Evolutionary conservation across 2,329 filamentous ascomycete genomes (phyloP), one percentile per base, ranked within the genome.

Genomic region (Trichoderma semiorbis): DNA sequence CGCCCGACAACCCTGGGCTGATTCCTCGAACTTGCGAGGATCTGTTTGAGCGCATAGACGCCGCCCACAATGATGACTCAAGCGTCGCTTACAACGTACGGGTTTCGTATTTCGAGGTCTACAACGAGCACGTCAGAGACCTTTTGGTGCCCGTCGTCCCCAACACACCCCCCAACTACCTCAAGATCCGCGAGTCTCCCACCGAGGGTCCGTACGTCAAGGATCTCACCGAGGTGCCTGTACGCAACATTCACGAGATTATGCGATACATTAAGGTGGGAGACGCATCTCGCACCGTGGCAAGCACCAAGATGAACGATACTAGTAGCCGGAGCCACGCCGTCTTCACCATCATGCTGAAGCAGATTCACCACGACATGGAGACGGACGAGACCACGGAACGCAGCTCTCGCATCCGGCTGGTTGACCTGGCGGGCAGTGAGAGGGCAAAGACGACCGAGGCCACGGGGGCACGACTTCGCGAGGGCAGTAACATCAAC

Each of bases 221-320:
- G 81, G 95, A 97, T 78, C 84, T 99, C 77, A 98, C 94, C 8
- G 96, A 99, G 80, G 92, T 96, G 3, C 94, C 95, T 1, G 96
- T 97, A 55, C 92, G 93, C 79, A 95, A 90, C 81, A 93, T 96
- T 78, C 85, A 88, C 65, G 96, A 99, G 80, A 94, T 99, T 74
- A 87, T 97, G 81, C 91, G 93, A 50, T 91, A 93, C 82, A 98
- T 99, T 94, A 93, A 92, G 77, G 89, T 91, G 78, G 96, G 96
- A 71, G 96, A 99, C 81, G 85, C 88, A 74, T 97, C 93, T 72
- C 91, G 96, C 62, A 98, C 96, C 0, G 92, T 90, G 24, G 96
- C 96, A 16, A 94, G 93, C 79, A 99, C 96, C 72, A 98, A 98
- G 84, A 99, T 99, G 96, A 99, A 99, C 82, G 96, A 99, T 81